Evolutionary conservation across 75 land plant genomes (phyloP).

Genomic region (Sequoia sempervirens): DNA sequence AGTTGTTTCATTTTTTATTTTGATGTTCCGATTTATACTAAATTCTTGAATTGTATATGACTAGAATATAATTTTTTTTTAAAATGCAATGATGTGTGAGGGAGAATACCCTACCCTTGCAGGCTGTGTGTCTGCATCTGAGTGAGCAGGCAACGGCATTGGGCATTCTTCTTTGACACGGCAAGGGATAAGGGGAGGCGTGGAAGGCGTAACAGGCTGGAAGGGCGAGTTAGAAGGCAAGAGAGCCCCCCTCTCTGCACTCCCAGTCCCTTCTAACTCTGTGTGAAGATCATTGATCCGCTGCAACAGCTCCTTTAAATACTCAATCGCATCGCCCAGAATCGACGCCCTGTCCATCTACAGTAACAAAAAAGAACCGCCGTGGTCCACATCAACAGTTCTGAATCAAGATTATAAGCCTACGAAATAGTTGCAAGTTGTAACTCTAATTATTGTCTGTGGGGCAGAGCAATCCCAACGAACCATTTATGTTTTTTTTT

Average conservation of each 20-base stretch:
- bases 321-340: constrained; percentile 95
- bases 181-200: constrained; percentile 44
- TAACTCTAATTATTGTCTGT: background rate
- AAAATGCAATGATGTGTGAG: background rate
- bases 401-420: background rate
- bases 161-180: constrained; percentile 83
- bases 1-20: background rate
- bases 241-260: background rate
- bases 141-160: constrained; percentile 45
- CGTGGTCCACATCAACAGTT: constrained; percentile 1
- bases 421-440: background rate
- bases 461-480: background rate
- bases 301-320: constrained; percentile 92
- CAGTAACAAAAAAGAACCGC: background rate
- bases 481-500: background rate
- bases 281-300: constrained; percentile 90
- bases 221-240: constrained; percentile 20
- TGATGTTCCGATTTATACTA: background rate
- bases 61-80: too few species aligned
- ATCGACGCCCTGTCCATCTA: constrained; percentile 99
- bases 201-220: constrained; percentile 54
- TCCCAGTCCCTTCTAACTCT: constrained; percentile 69
- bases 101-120: constrained; percentile 49
- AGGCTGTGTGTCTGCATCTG: constrained; percentile 52
- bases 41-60: background rate